These are phyloP conservation scores for Prosopis cineraria DNA, from an alignment of 306 rosid genomes.

Conservation along the genomic window DNA sequence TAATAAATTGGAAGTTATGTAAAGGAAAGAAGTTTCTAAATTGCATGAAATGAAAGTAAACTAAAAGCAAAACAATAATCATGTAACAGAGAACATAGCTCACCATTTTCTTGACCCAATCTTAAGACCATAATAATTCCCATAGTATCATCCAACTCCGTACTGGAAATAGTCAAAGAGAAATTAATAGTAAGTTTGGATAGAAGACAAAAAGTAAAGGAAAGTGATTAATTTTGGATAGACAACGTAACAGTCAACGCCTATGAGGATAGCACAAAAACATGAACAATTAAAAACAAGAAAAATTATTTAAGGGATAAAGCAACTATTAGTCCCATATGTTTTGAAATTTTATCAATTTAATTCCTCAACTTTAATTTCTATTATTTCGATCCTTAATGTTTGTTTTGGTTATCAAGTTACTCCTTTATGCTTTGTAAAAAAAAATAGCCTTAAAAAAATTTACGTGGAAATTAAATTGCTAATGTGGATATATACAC, in stretches of 20 bases:
- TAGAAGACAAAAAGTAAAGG: not conserved
- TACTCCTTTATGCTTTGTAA: too few relatives aligned
- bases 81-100: not conserved
- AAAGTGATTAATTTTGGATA: not conserved
- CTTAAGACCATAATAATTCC: slow-evolving; percentile 40
- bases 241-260: not conserved
- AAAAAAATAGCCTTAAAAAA: too few relatives aligned
- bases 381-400: too few relatives aligned
- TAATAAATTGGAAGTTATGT: not conserved
- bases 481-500: too few relatives aligned
- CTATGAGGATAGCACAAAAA: not conserved
- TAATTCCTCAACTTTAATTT: too few relatives aligned
- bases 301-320: too few relatives aligned
- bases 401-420: too few relatives aligned
- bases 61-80: not conserved
- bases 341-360: too few relatives aligned
- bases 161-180: slow-evolving; percentile 43
- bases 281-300: not conserved
- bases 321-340: too few relatives aligned
- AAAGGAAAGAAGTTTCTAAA: not conserved
- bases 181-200: not conserved
- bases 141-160: slow-evolving; percentile 55
- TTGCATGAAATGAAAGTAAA: too few relatives aligned
- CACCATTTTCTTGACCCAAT: slow-evolving; percentile 66
- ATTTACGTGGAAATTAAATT: too few relatives aligned